These are phyloP conservation scores for Vicia faba DNA, from an alignment of 306 rosid genomes.

Conservation along the genomic window DNA sequence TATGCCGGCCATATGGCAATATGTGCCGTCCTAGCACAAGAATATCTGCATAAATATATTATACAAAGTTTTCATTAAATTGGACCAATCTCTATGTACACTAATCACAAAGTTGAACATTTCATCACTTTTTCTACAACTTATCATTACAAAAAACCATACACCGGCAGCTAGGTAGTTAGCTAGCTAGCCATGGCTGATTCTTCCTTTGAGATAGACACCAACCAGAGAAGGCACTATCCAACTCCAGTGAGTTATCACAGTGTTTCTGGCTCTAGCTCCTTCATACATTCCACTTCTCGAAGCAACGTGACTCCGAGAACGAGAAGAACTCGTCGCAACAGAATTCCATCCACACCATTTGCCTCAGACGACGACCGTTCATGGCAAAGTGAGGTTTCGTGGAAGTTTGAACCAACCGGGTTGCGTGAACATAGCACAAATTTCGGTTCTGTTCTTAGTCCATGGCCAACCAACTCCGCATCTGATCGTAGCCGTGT, in stretches of 20 bases:
- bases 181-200: slow-evolving; percentile 48
- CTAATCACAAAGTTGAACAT: background rate
- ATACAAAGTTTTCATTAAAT: too few relatives aligned
- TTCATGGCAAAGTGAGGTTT: slow-evolving; percentile 79
- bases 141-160: slow-evolving; percentile 8
- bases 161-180: background rate
- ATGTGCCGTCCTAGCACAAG: slow-evolving; percentile 41
- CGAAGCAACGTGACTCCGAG: slow-evolving; percentile 33
- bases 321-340: slow-evolving; percentile 34
- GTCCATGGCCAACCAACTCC: slow-evolving; percentile 60
- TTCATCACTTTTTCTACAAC: background rate
- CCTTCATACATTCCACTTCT: slow-evolving; percentile 49
- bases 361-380: slow-evolving; percentile 67
- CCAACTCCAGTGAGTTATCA: slow-evolving; percentile 48
- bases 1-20: slow-evolving; percentile 41
- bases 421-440: slow-evolving; percentile 52
- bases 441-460: slow-evolving; percentile 56
- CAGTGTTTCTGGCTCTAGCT: slow-evolving; percentile 50
- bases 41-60: too few relatives aligned
- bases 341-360: slow-evolving; percentile 55
- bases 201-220: slow-evolving; percentile 54
- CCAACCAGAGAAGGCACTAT: slow-evolving; percentile 37
- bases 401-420: slow-evolving; percentile 74
- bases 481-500: slow-evolving; percentile 38
- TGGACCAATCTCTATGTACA: slow-evolving; percentile 15